Evolutionary conservation across 352 stramenopile species (phyloP).

Genomic region (Pythium sp.): DNA sequence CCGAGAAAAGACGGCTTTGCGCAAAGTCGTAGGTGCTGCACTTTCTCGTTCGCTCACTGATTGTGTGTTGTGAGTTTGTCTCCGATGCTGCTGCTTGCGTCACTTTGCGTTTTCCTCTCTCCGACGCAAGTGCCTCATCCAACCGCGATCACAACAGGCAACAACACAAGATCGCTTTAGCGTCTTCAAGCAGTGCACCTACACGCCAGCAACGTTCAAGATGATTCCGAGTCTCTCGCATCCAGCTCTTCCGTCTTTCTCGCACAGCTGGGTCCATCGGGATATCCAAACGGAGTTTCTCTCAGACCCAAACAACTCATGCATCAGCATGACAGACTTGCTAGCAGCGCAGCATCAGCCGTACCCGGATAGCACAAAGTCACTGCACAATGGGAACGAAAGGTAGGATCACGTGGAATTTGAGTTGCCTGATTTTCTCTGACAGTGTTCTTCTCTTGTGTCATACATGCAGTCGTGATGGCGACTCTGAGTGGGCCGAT

Average conservation of each 20-base stretch:
- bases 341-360: background rate
- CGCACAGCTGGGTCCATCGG: background rate
- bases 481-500: constrained; percentile 50
- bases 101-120: constrained; percentile 14
- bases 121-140: constrained; percentile 15
- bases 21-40: constrained; percentile 4
- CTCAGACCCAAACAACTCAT: background rate
- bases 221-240: background rate
- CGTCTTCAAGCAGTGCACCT: background rate
- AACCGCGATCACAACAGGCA: background rate
- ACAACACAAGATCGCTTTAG: background rate
- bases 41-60: constrained; percentile 11
- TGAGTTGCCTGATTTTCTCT: background rate
- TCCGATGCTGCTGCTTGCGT: background rate
- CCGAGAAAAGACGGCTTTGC: background rate
- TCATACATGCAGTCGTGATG: constrained; percentile 16
- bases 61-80: background rate
- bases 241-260: background rate
- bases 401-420: background rate
- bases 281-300: background rate
- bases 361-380: background rate
- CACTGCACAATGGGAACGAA: background rate
- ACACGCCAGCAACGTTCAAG: background rate
- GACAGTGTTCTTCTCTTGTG: constrained; percentile 1
- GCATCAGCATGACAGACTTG: constrained; percentile 19